Conservation (phyloP, 441 rosid species). For the Syzygium malaccense region DNA sequence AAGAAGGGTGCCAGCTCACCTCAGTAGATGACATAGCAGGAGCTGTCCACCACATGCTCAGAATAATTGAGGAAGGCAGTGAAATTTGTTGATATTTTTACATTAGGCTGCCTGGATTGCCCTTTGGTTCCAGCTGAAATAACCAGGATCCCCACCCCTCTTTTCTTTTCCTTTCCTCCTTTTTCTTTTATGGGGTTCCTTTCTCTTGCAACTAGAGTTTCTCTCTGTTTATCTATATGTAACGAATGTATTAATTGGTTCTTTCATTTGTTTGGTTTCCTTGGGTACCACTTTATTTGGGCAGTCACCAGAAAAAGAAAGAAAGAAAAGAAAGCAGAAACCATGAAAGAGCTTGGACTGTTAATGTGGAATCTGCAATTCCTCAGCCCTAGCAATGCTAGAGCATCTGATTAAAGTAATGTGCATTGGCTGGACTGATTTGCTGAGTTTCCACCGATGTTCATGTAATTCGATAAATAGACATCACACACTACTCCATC, state of each 20-base stretch:
- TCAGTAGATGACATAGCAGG: conserved; percentile 84
- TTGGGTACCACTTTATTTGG: neutral
- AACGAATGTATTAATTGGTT: neutral
- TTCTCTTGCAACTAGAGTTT: neutral
- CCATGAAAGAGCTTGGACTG: neutral
- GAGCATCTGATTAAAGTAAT: neutral
- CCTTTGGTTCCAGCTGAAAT: neutral
- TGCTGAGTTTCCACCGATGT: neutral
- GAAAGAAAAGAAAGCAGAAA: neutral
- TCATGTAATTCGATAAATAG: neutral
- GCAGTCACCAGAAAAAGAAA: neutral
- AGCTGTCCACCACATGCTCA: conserved; percentile 80
- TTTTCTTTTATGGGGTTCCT: neutral
- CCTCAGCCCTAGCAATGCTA: neutral
- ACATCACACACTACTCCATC: neutral
- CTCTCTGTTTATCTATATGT: neutral
- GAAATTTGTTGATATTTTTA: conserved; percentile 12
- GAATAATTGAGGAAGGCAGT: conserved; percentile 55
- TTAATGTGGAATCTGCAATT: neutral
- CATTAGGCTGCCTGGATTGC: neutral
- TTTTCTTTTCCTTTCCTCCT: neutral
- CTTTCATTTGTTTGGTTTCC: neutral
- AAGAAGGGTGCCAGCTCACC: conserved; percentile 83
- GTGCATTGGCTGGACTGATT: neutral
- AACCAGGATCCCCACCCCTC: conserved; percentile 9